Percentiles rank a stretch among this genome's conserved stretches.
phyloP scores from a whole-genome alignment of 108 stramenopile genomes.

The Aurantiochytrium sp. region DNA sequence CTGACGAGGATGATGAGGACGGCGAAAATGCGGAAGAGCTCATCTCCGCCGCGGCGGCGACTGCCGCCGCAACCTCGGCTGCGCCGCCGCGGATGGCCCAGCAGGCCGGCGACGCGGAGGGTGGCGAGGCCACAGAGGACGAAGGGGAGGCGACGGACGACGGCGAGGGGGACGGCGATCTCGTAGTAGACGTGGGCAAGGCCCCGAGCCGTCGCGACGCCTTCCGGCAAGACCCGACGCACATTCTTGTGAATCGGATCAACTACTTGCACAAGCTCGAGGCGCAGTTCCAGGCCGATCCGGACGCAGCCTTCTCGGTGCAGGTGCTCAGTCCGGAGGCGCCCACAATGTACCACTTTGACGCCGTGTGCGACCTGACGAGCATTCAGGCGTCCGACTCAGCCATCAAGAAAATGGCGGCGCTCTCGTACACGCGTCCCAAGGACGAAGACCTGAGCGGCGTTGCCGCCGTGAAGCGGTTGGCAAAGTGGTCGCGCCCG shows the following conservation, averaged over 20 bases:
- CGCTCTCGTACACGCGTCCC: conserved; percentile 13
- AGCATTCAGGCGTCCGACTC: neutral
- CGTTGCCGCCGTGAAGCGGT: neutral
- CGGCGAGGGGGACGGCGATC: neutral
- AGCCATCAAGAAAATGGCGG: neutral
- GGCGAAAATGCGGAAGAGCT: neutral
- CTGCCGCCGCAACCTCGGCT: neutral
- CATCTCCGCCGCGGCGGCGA: neutral
- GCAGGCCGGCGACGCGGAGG: neutral
- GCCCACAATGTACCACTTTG: conserved; percentile 5
- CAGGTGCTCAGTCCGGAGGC: neutral
- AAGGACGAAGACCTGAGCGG: conserved; percentile 20
- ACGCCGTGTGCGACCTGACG: neutral
- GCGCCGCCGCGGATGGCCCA: neutral
- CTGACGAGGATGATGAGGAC: conserved; percentile 1
- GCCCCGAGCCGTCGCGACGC: neutral
- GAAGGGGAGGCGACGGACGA: neutral
- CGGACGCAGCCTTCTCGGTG: neutral
- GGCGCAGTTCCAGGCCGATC: neutral
- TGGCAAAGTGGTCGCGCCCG: neutral
- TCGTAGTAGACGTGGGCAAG: neutral
- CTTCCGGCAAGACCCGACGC: neutral
- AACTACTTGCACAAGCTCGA: conserved; percentile 25
- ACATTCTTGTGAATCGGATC: conserved; percentile 9
- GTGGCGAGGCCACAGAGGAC: neutral